phyloP scores from a whole-genome alignment of 306 rosid genomes.

The Boehmeria nivea region DNA sequence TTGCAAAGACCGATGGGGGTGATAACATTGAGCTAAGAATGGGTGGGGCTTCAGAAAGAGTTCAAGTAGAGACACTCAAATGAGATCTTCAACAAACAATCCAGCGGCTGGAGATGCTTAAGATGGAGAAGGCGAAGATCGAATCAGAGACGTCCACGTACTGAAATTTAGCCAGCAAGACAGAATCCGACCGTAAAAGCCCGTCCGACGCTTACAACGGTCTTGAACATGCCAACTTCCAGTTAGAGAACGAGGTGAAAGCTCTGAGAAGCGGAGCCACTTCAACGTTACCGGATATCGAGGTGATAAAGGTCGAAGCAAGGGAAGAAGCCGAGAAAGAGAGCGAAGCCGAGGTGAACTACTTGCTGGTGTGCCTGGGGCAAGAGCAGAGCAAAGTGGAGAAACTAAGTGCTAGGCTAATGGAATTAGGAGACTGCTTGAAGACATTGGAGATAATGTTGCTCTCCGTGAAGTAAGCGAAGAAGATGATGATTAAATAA shows the following conservation, averaged over 20 bases:
- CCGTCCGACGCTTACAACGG: conserved; percentile 92
- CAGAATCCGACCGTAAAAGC: conserved; percentile 82
- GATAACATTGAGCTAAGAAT: conserved; percentile 67
- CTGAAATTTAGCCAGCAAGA: conserved; percentile 70
- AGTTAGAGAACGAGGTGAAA: conserved; percentile 68
- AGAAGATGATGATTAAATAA: conserved; percentile 59
- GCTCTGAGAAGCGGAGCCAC: conserved; percentile 43
- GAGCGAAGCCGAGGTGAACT: conserved; percentile 83
- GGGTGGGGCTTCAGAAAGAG: conserved; percentile 54
- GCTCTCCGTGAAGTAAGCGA: conserved; percentile 49
- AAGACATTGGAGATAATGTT: conserved; percentile 73
- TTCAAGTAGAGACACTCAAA: conserved; percentile 63
- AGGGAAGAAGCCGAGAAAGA: conserved; percentile 94
- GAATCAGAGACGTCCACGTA: conserved; percentile 68
- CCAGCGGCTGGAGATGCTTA: conserved; percentile 62
- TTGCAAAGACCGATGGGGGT: no score
- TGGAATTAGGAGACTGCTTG: conserved; percentile 89
- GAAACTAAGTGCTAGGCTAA: conserved; percentile 57
- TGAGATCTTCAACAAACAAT: conserved; percentile 76
- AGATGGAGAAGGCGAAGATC: conserved; percentile 62
- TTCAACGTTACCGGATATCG: conserved; percentile 62
- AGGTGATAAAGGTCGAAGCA: conserved; percentile 84
- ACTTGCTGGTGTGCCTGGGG: conserved; percentile 89
- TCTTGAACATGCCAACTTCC: conserved; percentile 76
- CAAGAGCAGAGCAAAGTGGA: conserved; percentile 97